Evolutionary conservation across 148 eudicot genomes (phyloP), one percentile per base, ranked within the genome.

Genomic region (Rhododendron ovatum): DNA sequence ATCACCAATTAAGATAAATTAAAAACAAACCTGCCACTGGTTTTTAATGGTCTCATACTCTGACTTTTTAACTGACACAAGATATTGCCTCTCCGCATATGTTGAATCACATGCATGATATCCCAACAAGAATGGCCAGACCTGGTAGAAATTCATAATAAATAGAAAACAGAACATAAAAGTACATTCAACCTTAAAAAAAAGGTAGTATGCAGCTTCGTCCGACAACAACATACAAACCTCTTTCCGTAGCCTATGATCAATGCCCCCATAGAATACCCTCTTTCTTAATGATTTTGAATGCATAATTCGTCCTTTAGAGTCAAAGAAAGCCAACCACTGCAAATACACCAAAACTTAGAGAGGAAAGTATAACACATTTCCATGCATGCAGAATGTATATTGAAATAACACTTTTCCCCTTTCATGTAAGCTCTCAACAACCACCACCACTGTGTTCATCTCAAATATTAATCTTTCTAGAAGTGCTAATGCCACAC

Each of bases 221-320:
- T 84, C 80, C 37, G 71, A 26, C 77, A 12, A 55, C 71, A 63
- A 84, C 43, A 85, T 22, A 84, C 90, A 88, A 81, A 96, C 99
- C 98, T 95, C 94, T 83, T 93, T 91, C 74, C 99, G 92, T 87
- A 95, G 86, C 88, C 85, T 88, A 84, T 93, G 93, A 80, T 89
- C 94, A 81, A 95, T 89, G 80, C 99, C 99, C 35, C 99, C 99
- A 85, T 96, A 95, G 88, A 96, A 96, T 82, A 96, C 93, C 89
- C 96, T 94, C 91, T 93, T 92, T 84, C 90, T 96, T 81, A 96
- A 77, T 74, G 96, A 94, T 43, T 88, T 74, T 84, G 96, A 87
- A 89, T 96, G 95, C 80, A 85, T 82, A 39, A 96, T 90, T 85
- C 96, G 92, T 47, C 99, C 99, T 90, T 96, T 96, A 57, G 94